Base-by-base conservation (phyloP, 371 early-diverging fungal genomes). In the Mortierella sp. region DNA sequence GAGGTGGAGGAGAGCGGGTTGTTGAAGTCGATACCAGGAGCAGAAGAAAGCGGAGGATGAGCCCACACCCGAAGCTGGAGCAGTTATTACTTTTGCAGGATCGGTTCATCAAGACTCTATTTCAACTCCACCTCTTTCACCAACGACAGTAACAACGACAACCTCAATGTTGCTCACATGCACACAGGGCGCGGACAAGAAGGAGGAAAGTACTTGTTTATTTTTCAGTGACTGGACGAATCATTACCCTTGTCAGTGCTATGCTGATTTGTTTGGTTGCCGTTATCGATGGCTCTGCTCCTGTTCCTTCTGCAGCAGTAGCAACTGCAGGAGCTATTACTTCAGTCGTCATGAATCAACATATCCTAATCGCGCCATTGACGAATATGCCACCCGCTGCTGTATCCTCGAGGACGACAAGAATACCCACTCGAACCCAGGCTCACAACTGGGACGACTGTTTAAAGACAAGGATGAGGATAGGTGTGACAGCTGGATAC, bases 341-440 rank as follows among this genome's bases (percentile, higher is more conserved):
- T 19, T 54, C n/a, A 54, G 1, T 24, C n/a, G n/a, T 21, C 54
- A 31, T 19, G 21, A 37, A 37, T 19, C 19, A 21, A 64, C 5
- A 21, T 21, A 64, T 64, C 64, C 19, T 34, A 19, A 37, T 64
- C 21, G 64, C 37, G 34, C 21, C 64, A 64, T 37, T 37, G 21
- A 64, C 37, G 19, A 64, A 3, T 14, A 26, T 5, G 59, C 26
- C 28, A 11, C 59, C 64, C 37, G 64, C 11, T 37, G 14, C 14
- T n/a, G 43, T 24, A 37, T 54, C 24, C 16, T 13, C 43, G 43
- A 37, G 13, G 43, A 55, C 55, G 24, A 72, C 40, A 40, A 54
- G 37, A 64, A 64, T 64, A 21, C 64, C 64, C 64, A 37, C 64
- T 64, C 64, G 64, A 64, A 37, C 64, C 64, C 37, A 37, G 64